Conservation (phyloP, 495 filamentous ascomycete genomes). For the Tuber brumale region DNA sequence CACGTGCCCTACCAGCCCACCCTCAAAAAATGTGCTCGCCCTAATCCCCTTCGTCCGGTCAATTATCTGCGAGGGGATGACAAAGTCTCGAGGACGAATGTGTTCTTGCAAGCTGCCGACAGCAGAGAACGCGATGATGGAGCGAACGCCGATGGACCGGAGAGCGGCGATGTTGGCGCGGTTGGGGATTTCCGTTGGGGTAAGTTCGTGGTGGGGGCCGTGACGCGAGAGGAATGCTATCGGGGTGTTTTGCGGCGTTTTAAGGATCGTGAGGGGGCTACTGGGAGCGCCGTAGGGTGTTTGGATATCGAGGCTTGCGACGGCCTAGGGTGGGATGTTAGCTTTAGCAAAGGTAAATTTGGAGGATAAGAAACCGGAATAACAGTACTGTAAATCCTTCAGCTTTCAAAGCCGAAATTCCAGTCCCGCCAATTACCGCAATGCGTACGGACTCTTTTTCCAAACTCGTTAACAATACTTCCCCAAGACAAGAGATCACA, state of each 20-base stretch:
- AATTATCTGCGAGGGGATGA: slow-evolving; percentile 91
- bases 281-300: slow-evolving; percentile 95
- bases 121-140: slow-evolving; percentile 87
- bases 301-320: slow-evolving; percentile 60
- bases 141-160: slow-evolving; percentile 77
- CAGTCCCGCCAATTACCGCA: slow-evolving; percentile 95
- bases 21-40: slow-evolving; percentile 94
- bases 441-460: slow-evolving; percentile 68
- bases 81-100: slow-evolving; percentile 91
- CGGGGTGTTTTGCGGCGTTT: slow-evolving; percentile 67
- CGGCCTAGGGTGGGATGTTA: slow-evolving; percentile 46
- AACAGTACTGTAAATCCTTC: slow-evolving; percentile 55
- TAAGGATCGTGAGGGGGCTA: slow-evolving; percentile 81
- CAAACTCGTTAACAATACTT: neutral
- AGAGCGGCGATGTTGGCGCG: slow-evolving; percentile 95
- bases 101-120: slow-evolving; percentile 85
- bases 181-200: slow-evolving; percentile 82
- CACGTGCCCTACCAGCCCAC: slow-evolving; percentile 86
- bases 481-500: neutral
- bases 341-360: neutral
- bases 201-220: slow-evolving; percentile 77
- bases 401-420: slow-evolving; percentile 62
- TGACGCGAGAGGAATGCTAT: slow-evolving; percentile 94
- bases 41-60: slow-evolving; percentile 92
- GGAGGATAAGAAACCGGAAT: neutral